Evolutionary conservation across 1,284 basidiomycete species (phyloP), one percentile per base, ranked within the genome.

Genomic region (Microbotryum violaceum): DNA sequence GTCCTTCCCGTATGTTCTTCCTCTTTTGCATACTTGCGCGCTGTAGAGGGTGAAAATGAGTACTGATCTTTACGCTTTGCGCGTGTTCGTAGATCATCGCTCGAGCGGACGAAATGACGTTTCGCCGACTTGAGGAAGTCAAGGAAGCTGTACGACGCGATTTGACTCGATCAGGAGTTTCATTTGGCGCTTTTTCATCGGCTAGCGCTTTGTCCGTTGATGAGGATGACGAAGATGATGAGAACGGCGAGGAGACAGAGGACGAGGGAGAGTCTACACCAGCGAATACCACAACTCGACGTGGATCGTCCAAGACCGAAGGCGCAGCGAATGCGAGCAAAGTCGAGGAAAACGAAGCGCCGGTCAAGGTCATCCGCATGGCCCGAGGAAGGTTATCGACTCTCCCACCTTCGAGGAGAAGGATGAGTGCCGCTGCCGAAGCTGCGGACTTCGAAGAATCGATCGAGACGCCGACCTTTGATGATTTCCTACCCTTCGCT

Each of bases 51-150:
- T 3, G 2, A 16, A 42, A 18, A 42, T 3, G 2, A 16, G 18
- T 6, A 42, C 16, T 42, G 37, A 42, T 18, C 37, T 42, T 42
- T 42, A 31, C 31, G 8, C 7, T 31, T 31, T 31, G 31, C 31
- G 31, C 31, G 7, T 31, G 31, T 49, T n/a, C 23, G 12, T 18
- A 56, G 55, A 81, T 90, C 55, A 81, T 90, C 65, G 85, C 84
- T 14, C 85, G 79, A 61, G 79, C 87, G 6, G 88, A 90, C 74
- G 85, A 85, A 27, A 78, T 89, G 61, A 89, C 88, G 46, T 85
- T 89, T 71, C 82, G 82, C 63, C 84, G 81, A 65, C 78, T 89
- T 49, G 74, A 75, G 37, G 80, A 81, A 49, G 79, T 88, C 60
- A 88, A 88, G 77, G 76, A 79, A 60, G 85, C 84, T 46, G 80